These are phyloP conservation scores for Perilla frutescens DNA, from an alignment of 257 asterid genomes.

Conservation along the genomic window DNA sequence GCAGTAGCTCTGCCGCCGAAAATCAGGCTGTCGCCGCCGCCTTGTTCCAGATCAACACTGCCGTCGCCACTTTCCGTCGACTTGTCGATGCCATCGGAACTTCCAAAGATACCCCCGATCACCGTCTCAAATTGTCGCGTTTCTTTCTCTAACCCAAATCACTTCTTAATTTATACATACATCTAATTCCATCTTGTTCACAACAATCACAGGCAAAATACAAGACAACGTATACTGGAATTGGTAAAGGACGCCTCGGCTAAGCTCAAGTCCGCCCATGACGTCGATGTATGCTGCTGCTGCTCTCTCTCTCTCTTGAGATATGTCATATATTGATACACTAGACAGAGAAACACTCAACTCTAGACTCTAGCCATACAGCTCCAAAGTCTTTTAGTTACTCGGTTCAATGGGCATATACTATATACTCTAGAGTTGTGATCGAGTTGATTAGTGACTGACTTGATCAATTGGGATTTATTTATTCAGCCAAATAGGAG, in stretches of 20 bases:
- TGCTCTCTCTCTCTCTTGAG: too few relatives aligned
- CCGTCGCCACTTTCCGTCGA: constrained; percentile 34
- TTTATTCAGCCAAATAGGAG: constrained; percentile 30
- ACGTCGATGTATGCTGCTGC: constrained; percentile 31
- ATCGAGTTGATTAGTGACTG: constrained; percentile 13
- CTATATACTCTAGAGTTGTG: too few relatives aligned
- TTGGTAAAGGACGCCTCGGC: constrained; percentile 32
- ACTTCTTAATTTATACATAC: too few relatives aligned
- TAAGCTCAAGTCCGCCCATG: constrained; percentile 29
- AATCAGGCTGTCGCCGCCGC: constrained; percentile 26
- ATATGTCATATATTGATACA: too few relatives aligned
- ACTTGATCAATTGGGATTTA: background rate
- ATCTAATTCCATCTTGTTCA: too few relatives aligned
- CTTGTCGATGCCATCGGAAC: constrained; percentile 36
- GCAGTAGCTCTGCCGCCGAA: background rate
- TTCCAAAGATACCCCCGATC: constrained; percentile 35
- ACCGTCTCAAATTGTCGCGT: constrained; percentile 31
- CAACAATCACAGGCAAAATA: too few relatives aligned
- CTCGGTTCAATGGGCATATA: too few relatives aligned
- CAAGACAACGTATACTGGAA: constrained; percentile 26
- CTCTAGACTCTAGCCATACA: too few relatives aligned
- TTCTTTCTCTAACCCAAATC: too few relatives aligned
- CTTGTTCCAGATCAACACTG: constrained; percentile 36
- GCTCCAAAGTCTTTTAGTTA: too few relatives aligned
- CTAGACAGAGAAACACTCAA: too few relatives aligned